A percentile compares a stretch with the other conserved stretches of the same genome.
Conservation (phyloP, 176 grass and related monocot genomes). For the Oryza officinalis region DNA sequence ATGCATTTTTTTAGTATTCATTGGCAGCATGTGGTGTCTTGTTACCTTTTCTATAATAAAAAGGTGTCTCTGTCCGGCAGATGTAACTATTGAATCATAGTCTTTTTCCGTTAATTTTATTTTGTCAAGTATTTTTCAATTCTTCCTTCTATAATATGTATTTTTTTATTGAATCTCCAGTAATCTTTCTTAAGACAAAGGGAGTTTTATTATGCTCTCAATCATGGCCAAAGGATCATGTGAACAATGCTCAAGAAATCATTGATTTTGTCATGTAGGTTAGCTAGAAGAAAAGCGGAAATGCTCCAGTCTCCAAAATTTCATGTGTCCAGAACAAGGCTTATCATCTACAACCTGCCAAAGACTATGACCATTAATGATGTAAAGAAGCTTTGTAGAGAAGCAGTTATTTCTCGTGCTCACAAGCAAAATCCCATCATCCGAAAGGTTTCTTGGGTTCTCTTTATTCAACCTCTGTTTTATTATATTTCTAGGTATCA, state of each 20-base stretch:
- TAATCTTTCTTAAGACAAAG: neutral
- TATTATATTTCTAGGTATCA: neutral
- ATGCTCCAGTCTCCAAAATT: conserved; percentile 98
- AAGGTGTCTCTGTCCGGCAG: neutral
- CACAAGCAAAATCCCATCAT: conserved; percentile 89
- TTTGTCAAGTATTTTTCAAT: neutral
- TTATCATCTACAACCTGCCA: conserved; percentile 96
- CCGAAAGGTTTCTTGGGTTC: conserved; percentile 61
- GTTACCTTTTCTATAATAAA: neutral
- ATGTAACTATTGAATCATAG: neutral
- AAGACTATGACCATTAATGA: conserved; percentile 84
- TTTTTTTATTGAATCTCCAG: neutral
- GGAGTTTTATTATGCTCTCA: conserved; percentile 7
- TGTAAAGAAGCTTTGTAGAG: conserved; percentile 91
- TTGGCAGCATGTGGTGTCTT: neutral
- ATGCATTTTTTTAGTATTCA: neutral
- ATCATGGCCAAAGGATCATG: neutral
- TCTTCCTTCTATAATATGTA: neutral
- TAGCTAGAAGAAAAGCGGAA: conserved; percentile 75
- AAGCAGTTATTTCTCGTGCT: conserved; percentile 86
- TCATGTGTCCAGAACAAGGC: conserved; percentile 83
- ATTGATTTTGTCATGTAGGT: conserved; percentile 43
- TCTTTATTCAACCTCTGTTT: conserved; percentile 20
- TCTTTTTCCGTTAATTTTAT: neutral
- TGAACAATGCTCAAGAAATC: conserved; percentile 22